phyloP scores from a whole-genome alignment of 208 protist genomes.

The Sergeia podlipaevii region DNA sequence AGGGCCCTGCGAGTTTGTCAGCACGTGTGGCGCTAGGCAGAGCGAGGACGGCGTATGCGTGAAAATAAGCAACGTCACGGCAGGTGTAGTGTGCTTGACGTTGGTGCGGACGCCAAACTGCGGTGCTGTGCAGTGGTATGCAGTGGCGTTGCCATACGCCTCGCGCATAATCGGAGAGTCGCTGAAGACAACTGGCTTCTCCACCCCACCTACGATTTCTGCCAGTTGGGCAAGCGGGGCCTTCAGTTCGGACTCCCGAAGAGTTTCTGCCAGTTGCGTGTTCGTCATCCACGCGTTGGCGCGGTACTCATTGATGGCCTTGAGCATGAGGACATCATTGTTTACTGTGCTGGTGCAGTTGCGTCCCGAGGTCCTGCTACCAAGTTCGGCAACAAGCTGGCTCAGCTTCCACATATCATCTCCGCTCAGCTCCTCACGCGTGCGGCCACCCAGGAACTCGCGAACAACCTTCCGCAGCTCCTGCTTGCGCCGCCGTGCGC shows the following conservation, averaged over 20 bases:
- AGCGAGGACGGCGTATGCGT: conserved; percentile 46
- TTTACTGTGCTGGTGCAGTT: conserved; percentile 65
- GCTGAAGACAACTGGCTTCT: conserved; percentile 65
- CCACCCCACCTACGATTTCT: conserved; percentile 64
- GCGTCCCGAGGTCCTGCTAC: conserved; percentile 30
- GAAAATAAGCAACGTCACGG: conserved; percentile 76
- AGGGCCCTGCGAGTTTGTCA: conserved; percentile 61
- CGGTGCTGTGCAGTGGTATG: conserved; percentile 82
- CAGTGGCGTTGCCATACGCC: conserved; percentile 65
- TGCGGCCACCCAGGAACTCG: conserved; percentile 48
- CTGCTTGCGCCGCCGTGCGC: conserved; percentile 26
- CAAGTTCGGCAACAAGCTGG: conserved; percentile 37
- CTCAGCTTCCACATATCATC: conserved; percentile 78
- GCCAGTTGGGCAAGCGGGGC: conserved; percentile 39
- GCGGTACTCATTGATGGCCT: conserved; percentile 77
- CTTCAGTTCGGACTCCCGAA: conserved; percentile 21
- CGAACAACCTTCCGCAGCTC: conserved; percentile 23
- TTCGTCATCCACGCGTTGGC: conserved; percentile 89
- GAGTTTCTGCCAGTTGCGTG: conserved; percentile 18
- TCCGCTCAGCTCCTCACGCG: conserved; percentile 38
- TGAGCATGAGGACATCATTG: conserved; percentile 73
- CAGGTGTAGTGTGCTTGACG: conserved; percentile 13
- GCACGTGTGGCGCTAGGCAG: conserved; percentile 50
- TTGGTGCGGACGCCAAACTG: conserved; percentile 75
- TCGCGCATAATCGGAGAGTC: conserved; percentile 73